Evolutionary conservation across 1,139 yeast genomes (phyloP), one percentile per base, ranked within the genome.

Genomic region (Saccharomycopsis crataegensis): DNA sequence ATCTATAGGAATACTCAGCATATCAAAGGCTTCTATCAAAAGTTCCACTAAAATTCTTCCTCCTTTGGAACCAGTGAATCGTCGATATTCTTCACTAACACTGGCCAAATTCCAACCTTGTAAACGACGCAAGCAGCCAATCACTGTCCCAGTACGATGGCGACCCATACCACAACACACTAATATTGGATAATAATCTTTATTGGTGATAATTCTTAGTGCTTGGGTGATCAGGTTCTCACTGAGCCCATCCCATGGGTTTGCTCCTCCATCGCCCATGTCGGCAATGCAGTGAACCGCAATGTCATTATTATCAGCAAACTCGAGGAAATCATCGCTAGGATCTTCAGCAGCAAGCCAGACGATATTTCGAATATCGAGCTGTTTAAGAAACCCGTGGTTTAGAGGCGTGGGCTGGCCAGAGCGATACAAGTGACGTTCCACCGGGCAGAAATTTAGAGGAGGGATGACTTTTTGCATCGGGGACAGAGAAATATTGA

Each of bases 131-230:
- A 93, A 72, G 67, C 98, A 93, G 1, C 99, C 99, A 55, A 93
- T 80, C 2, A 93, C 96, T 0, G 97, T 90, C 0, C 99, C 99
- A 0, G 97, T 90, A 58, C 98, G 76, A 67, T 93, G 98, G 61
- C 98, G 74, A 0, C 99, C 99, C 98, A 91, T 91, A 11, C 97
- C 96, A 64, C 98, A 93, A 68, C 98, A 91, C 7, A 90, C 93
- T 51, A 93, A 71, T 58, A 91, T 63, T 0, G 99, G 98, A 63
- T 88, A 87, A 65, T 83, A 80, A n/a, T 78, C 76, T 59, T 76
- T 76, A 62, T 87, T 79, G 52, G 84, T 79, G 41, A 91, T 83
- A 47, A 89, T 75, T 60, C 84, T 87, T 59, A 91, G 71, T 0
- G 97, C 95, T 59, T 80, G 83, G 38, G 80, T 79, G 50, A 91